These are phyloP conservation scores for Aureobasidium musti DNA, from an alignment of 2,329 filamentous ascomycete species.

Conservation along the genomic window DNA sequence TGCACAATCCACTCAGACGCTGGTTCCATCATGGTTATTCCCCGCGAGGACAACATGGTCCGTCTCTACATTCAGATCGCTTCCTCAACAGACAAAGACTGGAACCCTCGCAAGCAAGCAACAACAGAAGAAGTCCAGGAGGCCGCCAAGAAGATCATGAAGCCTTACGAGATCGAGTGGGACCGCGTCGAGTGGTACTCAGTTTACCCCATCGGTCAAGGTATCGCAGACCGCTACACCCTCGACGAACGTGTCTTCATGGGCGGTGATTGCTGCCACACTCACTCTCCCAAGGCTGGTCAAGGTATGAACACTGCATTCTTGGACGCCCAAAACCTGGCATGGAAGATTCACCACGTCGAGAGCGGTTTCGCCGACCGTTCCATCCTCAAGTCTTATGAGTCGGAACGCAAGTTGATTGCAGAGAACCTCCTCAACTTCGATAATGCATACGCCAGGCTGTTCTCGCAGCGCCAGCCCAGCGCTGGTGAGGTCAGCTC, in stretches of 20 bases:
- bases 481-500: constrained; percentile 71
- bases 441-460: constrained; percentile 83
- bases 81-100: constrained; percentile 62
- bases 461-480: constrained; percentile 79
- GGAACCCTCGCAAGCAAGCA: constrained; percentile 61
- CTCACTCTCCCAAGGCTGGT: constrained; percentile 63
- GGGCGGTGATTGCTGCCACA: constrained; percentile 66
- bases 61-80: constrained; percentile 62
- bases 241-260: constrained; percentile 66
- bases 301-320: constrained; percentile 66
- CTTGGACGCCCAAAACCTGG: constrained; percentile 75
- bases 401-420: constrained; percentile 79
- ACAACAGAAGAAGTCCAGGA: constrained; percentile 61
- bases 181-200: constrained; percentile 67
- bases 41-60: constrained; percentile 57
- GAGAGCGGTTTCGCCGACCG: constrained; percentile 78
- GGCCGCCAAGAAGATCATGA: constrained; percentile 59
- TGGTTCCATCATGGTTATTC: constrained; percentile 66
- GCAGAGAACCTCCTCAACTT: constrained; percentile 84
- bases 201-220: constrained; percentile 66
- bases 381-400: constrained; percentile 78
- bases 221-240: constrained; percentile 65
- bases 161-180: constrained; percentile 63
- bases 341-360: constrained; percentile 94
- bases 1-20: constrained; percentile 67